Conservation (phyloP, 75 land plant species). For the Cunninghamia lanceolata region DNA sequence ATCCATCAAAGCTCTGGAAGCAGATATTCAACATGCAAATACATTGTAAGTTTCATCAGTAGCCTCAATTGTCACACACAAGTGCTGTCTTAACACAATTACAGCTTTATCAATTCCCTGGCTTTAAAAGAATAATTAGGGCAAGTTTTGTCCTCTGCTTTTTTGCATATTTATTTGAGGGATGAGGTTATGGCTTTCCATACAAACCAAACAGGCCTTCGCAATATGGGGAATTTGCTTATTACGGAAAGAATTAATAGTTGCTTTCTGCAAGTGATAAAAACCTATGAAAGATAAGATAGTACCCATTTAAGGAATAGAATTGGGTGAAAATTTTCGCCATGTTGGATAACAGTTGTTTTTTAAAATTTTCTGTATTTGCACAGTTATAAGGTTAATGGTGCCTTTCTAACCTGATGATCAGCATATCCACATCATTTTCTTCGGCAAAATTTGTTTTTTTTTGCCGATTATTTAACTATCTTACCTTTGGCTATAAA, state of each 20-base stretch:
- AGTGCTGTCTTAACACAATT: not conserved
- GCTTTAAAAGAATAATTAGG: not conserved
- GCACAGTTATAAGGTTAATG: not conserved
- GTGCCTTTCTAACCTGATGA: not conserved
- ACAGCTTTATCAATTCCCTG: not conserved
- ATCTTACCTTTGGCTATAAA: not conserved
- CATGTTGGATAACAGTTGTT: not conserved
- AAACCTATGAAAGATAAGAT: not conserved
- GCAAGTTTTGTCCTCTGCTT: not conserved
- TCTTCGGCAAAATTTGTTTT: not conserved
- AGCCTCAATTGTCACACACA: not conserved
- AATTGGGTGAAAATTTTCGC: not conserved
- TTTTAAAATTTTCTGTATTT: not conserved
- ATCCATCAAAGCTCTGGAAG: constrained; percentile 71
- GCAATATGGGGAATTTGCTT: not conserved
- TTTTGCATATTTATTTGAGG: not conserved
- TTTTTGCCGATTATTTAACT: not conserved
- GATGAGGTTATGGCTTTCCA: not conserved
- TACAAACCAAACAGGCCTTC: not conserved
- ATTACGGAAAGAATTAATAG: not conserved
- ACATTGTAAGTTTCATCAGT: constrained; percentile 39
- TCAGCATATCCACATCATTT: not conserved
- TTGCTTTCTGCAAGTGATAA: not conserved
- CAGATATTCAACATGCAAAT: constrained; percentile 87
- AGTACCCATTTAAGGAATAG: not conserved